Conservation (phyloP, 148 eudicot species). For the Rhododendron kiyosumense region DNA sequence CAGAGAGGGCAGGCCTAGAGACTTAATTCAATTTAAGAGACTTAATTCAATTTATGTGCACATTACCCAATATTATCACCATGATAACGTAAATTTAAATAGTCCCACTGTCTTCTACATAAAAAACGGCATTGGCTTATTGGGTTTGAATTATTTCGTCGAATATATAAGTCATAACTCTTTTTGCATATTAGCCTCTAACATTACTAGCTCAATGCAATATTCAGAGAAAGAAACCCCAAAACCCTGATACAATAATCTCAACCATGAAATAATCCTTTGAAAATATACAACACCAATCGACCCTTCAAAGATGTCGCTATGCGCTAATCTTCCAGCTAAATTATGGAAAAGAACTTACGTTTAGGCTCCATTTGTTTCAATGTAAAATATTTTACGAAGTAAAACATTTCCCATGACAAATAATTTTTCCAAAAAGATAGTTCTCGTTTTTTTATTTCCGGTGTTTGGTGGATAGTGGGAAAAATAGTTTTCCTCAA, state of each 20-base stretch:
- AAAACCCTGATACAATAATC: background rate
- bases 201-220: background rate
- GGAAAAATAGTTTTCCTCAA: no score
- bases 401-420: no score
- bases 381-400: background rate
- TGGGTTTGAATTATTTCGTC: background rate
- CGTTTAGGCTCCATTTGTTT: background rate
- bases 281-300: background rate
- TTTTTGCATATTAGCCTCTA: background rate
- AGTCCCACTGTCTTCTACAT: background rate
- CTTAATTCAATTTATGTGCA: no score
- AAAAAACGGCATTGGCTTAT: background rate
- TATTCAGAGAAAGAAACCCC: background rate
- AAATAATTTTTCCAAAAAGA: no score
- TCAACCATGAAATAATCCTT: background rate
- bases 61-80: background rate
- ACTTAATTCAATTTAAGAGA: no score
- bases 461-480: no score
- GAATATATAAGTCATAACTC: background rate
- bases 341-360: background rate
- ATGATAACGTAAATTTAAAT: background rate
- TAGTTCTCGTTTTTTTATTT: no score
- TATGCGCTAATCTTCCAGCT: background rate
- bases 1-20: no score
- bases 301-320: background rate